A percentile compares a stretch with the other conserved stretches of the same genome.
Evolutionary conservation across 257 asterid species (phyloP).

Genomic region (Voacanga thouarsii): DNA sequence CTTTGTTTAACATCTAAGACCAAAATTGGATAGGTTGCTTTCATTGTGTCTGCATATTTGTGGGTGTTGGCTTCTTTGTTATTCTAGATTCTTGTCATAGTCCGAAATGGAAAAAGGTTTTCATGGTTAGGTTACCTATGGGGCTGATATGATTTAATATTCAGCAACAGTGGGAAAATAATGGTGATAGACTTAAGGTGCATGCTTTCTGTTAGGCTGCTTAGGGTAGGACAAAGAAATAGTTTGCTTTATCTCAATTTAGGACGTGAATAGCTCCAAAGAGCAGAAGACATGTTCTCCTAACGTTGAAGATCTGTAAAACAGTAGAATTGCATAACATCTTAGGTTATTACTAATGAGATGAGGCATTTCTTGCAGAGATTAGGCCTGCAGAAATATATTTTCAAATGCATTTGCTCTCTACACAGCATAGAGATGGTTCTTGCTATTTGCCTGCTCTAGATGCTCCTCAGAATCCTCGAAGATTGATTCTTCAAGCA

Average conservation of each 20-base stretch:
- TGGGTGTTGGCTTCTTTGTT: not conserved
- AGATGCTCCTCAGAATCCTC: conserved; percentile 27
- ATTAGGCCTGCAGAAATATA: conserved; percentile 76
- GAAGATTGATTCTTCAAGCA: conserved; percentile 67
- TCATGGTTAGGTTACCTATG: not conserved
- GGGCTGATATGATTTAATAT: not conserved
- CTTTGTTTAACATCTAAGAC: not conserved
- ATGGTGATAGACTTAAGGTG: not conserved
- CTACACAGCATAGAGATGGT: conserved; percentile 28
- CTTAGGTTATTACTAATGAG: too few relatives aligned
- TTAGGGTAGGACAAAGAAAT: not conserved
- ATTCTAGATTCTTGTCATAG: not conserved
- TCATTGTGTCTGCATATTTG: not conserved
- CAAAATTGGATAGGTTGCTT: not conserved
- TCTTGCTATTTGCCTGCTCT: conserved; percentile 23
- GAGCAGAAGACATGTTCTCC: not conserved
- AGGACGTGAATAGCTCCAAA: not conserved
- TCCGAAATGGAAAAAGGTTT: too few relatives aligned
- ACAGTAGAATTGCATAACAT: not conserved
- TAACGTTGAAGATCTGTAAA: not conserved
- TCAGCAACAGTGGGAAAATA: not conserved
- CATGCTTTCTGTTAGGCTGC: not conserved
- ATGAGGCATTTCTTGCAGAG: conserved; percentile 55
- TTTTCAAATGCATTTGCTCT: conserved; percentile 82
- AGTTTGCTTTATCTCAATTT: not conserved